Conservation (phyloP, 441 rosid species). For the Corymbia calophylla region DNA sequence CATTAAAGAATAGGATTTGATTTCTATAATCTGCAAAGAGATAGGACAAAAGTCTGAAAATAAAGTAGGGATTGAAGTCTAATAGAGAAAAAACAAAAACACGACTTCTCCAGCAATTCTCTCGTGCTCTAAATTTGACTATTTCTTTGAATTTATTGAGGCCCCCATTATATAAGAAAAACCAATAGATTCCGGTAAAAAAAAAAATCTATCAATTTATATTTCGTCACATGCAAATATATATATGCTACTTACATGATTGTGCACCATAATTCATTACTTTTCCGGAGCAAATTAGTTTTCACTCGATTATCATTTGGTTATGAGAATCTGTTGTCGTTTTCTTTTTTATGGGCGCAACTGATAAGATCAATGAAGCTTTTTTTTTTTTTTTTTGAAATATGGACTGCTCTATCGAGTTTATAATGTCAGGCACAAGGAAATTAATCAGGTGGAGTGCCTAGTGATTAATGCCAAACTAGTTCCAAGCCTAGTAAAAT, state of each 20-base stretch:
- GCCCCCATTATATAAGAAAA: background rate
- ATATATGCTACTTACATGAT: background rate
- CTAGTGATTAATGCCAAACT: background rate
- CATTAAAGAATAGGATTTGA: too few relatives aligned
- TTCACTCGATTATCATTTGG: background rate
- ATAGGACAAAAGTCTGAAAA: too few relatives aligned
- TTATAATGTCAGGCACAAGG: background rate
- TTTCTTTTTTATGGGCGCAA: background rate
- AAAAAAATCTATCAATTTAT: background rate
- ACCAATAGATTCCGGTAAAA: background rate
- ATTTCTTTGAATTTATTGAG: background rate
- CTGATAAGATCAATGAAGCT: background rate
- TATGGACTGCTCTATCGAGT: background rate
- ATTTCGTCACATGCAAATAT: background rate
- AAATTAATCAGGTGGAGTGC: background rate
- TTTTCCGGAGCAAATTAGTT: background rate
- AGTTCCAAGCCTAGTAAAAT: too few relatives aligned
- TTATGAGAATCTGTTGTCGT: too few relatives aligned
- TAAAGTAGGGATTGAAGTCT: too few relatives aligned
- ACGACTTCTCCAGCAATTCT: background rate
- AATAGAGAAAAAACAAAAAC: background rate
- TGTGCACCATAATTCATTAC: too few relatives aligned
- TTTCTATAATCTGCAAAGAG: too few relatives aligned
- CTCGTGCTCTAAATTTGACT: background rate
- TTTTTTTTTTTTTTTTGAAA: background rate